Base-by-base conservation (phyloP, 371 early-diverging fungal species). In the Dichotomocladium elegans region DNA sequence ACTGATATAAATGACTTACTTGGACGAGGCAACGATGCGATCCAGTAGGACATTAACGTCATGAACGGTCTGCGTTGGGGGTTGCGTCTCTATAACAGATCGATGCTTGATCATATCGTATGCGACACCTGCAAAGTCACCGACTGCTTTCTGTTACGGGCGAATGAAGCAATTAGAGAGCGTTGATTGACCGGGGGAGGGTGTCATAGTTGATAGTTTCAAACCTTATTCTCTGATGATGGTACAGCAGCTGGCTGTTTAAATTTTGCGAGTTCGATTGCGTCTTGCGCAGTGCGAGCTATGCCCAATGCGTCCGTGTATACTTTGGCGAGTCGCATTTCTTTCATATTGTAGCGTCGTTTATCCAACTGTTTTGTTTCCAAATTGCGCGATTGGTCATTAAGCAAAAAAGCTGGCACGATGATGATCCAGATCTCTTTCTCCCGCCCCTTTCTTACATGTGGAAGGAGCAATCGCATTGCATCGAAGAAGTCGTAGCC, bases 381-480 rank as follows among this genome's bases (percentile, higher is more conserved):
- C 17, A 10, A 3, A 19, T 34, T 21, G 35, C 14, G 22, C 35
- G 17, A 14, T 24, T n/a, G 29, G 29, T 27, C 26, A 4, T 19
- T 15, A 29, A 50, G 11, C 44, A 25, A 31, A 14, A 24, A 33
- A 40, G 14, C 37, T 25, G 24, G 12, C 37, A 41, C 17, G 30
- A 17, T 15, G 2, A n/a, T n/a, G n/a, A n/a, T n/a, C n/a, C n/a
- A n/a, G n/a, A n/a, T n/a, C n/a, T n/a, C n/a, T n/a, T n/a, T n/a
- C n/a, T n/a, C n/a, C n/a, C n/a, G n/a, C n/a, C n/a, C 21, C 12
- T 10, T 22, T 47, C 46, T 34, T 70, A 84, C 83, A 59, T 86
- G 80, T 24, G 90, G 90, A 15, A 89, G 59, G 25, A 89, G 54
- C n/a, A 89, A 60, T n/a, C 88, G 72, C 57, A 87, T 74, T n/a